Percentiles rank a stretch among this genome's conserved stretches.
These are phyloP conservation scores for Groenewaldozyma salmanticensis DNA, from an alignment of 805 yeast genomes.

Conservation along the genomic window DNA sequence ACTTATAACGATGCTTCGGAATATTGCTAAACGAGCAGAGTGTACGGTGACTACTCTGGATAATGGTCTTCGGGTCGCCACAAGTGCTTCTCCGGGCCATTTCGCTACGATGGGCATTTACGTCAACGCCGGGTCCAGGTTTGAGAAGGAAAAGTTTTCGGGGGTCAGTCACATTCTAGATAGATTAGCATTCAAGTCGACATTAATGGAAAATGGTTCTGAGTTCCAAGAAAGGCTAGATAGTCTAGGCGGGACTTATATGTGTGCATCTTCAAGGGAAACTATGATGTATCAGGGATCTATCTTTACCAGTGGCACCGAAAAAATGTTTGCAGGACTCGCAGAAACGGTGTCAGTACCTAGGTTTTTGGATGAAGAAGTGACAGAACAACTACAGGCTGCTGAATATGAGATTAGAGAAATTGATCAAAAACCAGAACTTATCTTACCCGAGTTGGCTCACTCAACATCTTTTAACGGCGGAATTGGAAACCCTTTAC, in stretches of 20 bases:
- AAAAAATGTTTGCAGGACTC: conserved; percentile 63
- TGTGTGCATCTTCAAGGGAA: conserved; percentile 88
- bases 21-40: conserved; percentile 2
- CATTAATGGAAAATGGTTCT: conserved; percentile 35
- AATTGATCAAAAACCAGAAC: conserved; percentile 72
- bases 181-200: conserved; percentile 57
- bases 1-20: neutral
- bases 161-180: conserved; percentile 83
- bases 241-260: conserved; percentile 84
- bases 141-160: conserved; percentile 47
- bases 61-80: conserved; percentile 76
- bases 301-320: conserved; percentile 80
- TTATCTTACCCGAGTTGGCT: conserved; percentile 80
- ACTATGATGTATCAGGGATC: conserved; percentile 90
- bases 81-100: conserved; percentile 81
- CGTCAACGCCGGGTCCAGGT: conserved; percentile 84
- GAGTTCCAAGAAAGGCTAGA: conserved; percentile 71
- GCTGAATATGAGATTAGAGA: conserved; percentile 78
- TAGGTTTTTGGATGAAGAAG: conserved; percentile 53
- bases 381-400: conserved; percentile 61
- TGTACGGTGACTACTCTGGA: conserved; percentile 35
- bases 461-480: conserved; percentile 74
- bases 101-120: conserved; percentile 86
- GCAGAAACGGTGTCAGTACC: conserved; percentile 75
- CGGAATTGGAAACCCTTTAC: conserved; percentile 77